A percentile compares a stretch with the other conserved stretches of the same genome.
These are phyloP conservation scores for Clitoria ternatea DNA, from an alignment of 306 rosid species.

Conservation along the genomic window DNA sequence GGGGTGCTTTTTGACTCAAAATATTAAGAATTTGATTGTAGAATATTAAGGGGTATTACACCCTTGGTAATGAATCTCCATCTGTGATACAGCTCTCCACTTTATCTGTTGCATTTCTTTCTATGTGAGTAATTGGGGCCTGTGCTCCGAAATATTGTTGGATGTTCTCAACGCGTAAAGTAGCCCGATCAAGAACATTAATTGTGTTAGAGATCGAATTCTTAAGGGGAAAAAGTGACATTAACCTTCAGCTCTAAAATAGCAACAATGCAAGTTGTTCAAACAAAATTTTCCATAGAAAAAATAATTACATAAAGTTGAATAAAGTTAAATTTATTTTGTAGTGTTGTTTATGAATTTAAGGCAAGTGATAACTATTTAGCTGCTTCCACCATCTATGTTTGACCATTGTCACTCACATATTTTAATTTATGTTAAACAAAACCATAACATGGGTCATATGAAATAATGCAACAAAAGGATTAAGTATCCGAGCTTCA, in stretches of 20 bases:
- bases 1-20: slow-evolving; percentile 16
- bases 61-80: neutral
- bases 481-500: no score
- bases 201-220: neutral
- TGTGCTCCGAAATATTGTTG: neutral
- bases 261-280: neutral
- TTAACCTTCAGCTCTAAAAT: neutral
- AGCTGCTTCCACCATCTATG: neutral
- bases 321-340: no score
- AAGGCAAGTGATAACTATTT: neutral
- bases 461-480: neutral
- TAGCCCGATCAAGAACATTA: neutral
- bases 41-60: slow-evolving; percentile 19
- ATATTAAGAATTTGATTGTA: slow-evolving; percentile 25
- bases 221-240: neutral
- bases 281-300: neutral
- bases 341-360: no score
- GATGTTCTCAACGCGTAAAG: neutral
- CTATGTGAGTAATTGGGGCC: neutral
- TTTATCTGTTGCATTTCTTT: neutral
- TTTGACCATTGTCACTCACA: neutral
- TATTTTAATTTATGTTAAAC: no score
- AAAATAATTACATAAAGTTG: neutral
- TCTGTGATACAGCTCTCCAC: neutral
- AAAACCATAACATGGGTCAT: no score